These are phyloP conservation scores for Pelagophyceae sp. DNA, from an alignment of 352 stramenopile genomes.

Conservation along the genomic window DNA sequence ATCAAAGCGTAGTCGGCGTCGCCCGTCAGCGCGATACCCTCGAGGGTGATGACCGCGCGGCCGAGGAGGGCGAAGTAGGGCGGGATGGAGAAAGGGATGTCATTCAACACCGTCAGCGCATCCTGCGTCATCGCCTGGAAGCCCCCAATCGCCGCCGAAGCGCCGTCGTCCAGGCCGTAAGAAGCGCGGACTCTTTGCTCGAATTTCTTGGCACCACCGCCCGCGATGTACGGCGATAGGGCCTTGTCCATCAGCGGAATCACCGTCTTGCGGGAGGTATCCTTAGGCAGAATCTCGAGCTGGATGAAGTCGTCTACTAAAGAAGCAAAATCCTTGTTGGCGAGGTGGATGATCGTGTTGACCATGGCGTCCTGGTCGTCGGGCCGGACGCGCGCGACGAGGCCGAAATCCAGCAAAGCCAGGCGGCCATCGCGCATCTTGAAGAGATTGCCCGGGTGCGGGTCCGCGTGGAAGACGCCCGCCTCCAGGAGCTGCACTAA, in stretches of 20 bases:
- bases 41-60: conserved; percentile 61
- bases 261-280: conserved; percentile 38
- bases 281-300: conserved; percentile 58
- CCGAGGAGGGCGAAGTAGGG: conserved; percentile 63
- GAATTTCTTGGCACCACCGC: conserved; percentile 60
- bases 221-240: conserved; percentile 58
- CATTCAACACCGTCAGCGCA: conserved; percentile 61
- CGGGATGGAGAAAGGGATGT: conserved; percentile 66
- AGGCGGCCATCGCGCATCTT: conserved; percentile 49
- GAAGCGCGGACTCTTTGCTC: conserved; percentile 53
- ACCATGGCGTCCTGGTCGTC: conserved; percentile 59
- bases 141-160: conserved; percentile 44
- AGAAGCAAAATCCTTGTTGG: conserved; percentile 56
- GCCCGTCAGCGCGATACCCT: conserved; percentile 61
- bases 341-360: conserved; percentile 61
- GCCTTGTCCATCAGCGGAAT: conserved; percentile 66
- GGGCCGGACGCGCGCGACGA: conserved; percentile 53
- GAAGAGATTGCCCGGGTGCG: conserved; percentile 50
- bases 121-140: conserved; percentile 66
- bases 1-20: conserved; percentile 65
- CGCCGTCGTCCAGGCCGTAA: conserved; percentile 56
- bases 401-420: conserved; percentile 60
- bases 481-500: conserved; percentile 64
- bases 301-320: conserved; percentile 64
- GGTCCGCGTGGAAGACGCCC: conserved; percentile 59